Conservation (phyloP, 371 early-diverging fungal species). For the Zychaea mexicana region DNA sequence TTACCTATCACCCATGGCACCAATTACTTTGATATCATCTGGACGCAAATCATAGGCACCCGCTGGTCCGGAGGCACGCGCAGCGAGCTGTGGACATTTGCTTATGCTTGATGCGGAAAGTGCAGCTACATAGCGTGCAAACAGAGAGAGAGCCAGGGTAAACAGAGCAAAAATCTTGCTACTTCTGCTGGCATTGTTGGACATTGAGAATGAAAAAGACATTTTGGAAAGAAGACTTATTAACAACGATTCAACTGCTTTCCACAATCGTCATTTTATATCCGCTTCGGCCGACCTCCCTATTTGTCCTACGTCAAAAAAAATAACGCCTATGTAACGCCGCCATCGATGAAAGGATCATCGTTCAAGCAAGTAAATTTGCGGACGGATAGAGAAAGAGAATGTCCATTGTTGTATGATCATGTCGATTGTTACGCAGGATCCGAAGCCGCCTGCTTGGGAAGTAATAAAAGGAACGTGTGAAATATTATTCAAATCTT, state of each 20-base stretch:
- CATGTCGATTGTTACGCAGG: neutral
- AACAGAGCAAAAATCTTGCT: neutral
- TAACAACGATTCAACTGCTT: no score
- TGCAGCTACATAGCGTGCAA: neutral
- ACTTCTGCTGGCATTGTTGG: neutral
- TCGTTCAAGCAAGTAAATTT: no score
- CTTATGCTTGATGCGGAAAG: conserved; percentile 11
- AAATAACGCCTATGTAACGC: no score
- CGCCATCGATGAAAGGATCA: no score
- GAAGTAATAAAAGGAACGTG: neutral
- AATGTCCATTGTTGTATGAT: no score
- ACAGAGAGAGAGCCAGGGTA: neutral
- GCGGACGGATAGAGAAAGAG: no score
- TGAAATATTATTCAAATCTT: neutral
- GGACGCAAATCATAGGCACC: conserved; percentile 24
- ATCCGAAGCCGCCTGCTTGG: neutral
- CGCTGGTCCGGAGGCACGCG: conserved; percentile 13
- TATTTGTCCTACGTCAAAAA: neutral
- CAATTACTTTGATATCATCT: conserved; percentile 32
- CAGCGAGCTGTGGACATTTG: conserved; percentile 21
- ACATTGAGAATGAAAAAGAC: neutral
- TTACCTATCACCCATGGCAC: conserved; percentile 34
- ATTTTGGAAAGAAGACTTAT: no score
- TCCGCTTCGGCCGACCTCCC: neutral
- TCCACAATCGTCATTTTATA: neutral